Conservation (phyloP, 192 early-diverging fungal species). For the Coemansia sp. region DNA sequence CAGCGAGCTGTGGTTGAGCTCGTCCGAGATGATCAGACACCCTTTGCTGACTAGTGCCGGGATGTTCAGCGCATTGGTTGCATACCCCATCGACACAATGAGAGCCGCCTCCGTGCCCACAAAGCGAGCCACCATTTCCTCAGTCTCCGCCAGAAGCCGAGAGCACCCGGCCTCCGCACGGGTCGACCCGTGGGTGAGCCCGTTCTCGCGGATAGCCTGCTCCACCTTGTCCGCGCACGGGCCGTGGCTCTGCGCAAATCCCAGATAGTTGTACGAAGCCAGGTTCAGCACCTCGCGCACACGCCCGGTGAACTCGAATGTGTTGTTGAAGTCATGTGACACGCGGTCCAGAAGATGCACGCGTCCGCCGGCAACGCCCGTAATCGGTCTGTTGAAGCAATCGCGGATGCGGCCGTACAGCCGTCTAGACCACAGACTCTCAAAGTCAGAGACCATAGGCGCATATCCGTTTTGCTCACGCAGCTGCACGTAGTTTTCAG, state of each 20-base stretch:
- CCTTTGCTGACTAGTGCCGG: conserved; percentile 84
- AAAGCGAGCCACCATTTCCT: conserved; percentile 86
- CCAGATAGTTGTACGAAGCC: conserved; percentile 97
- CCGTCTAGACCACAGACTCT: conserved; percentile 92
- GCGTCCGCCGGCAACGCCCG: conserved; percentile 85
- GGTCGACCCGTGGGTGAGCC: conserved; percentile 66
- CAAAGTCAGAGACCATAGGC: conserved; percentile 92
- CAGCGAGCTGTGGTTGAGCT: conserved; percentile 93
- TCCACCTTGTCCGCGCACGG: conserved; percentile 96
- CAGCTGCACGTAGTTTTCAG: conserved; percentile 71
- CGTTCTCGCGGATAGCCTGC: conserved; percentile 67
- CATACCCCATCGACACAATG: conserved; percentile 93
- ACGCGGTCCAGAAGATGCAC: conserved; percentile 84
- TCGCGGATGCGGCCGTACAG: conserved; percentile 88
- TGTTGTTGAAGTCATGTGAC: conserved; percentile 80
- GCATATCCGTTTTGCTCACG: conserved; percentile 81
- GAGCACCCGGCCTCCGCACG: conserved; percentile 72
- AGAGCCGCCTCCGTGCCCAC: conserved; percentile 85
- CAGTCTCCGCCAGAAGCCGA: conserved; percentile 73
- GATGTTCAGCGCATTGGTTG: conserved; percentile 93
- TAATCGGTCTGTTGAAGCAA: conserved; percentile 93
- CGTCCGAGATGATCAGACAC: conserved; percentile 91
- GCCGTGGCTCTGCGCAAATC: conserved; percentile 90
- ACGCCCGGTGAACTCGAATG: conserved; percentile 82
- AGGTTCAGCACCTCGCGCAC: conserved; percentile 84